These are phyloP conservation scores for Darksidea phi DNA, from an alignment of 495 filamentous ascomycete genomes.

Conservation along the genomic window DNA sequence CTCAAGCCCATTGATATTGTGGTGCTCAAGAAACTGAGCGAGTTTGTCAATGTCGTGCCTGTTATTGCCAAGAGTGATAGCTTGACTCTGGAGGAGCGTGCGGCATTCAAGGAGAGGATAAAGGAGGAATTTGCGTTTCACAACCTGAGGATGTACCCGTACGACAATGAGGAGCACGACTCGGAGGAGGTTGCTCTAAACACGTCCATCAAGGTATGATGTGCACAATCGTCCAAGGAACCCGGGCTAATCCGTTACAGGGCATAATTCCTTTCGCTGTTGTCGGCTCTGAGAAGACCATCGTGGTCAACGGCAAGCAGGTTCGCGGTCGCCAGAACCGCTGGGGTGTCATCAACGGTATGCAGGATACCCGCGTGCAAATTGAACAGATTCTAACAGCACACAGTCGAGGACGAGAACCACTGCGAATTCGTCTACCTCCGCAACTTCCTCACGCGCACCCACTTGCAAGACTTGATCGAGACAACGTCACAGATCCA, in stretches of 20 bases:
- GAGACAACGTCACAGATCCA: constrained; percentile 99
- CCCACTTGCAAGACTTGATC: constrained; percentile 95
- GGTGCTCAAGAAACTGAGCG: constrained; percentile 96
- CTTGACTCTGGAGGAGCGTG: constrained; percentile 90
- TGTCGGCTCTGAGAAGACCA: constrained; percentile 95
- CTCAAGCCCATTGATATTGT: constrained; percentile 99
- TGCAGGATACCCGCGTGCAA: not conserved
- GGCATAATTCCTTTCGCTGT: constrained; percentile 96
- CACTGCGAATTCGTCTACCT: constrained; percentile 99
- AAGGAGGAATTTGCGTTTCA: constrained; percentile 99
- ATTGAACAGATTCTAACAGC: constrained; percentile 1
- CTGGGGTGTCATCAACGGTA: constrained; percentile 93
- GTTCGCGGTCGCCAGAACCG: constrained; percentile 97
- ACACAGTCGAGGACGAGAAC: constrained; percentile 86
- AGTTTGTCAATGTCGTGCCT: constrained; percentile 98
- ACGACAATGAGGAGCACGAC: constrained; percentile 98
- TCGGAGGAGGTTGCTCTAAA: constrained; percentile 94
- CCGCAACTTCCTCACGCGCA: constrained; percentile 94
- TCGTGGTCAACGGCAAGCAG: constrained; percentile 95
- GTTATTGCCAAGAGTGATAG: constrained; percentile 99
- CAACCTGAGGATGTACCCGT: constrained; percentile 99
- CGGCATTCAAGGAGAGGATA: constrained; percentile 95
- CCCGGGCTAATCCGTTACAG: constrained; percentile 46
- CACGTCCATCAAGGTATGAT: constrained; percentile 84
- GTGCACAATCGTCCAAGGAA: not conserved